Conservation (phyloP, 805 yeast species). For the Myxozyma udenii region DNA sequence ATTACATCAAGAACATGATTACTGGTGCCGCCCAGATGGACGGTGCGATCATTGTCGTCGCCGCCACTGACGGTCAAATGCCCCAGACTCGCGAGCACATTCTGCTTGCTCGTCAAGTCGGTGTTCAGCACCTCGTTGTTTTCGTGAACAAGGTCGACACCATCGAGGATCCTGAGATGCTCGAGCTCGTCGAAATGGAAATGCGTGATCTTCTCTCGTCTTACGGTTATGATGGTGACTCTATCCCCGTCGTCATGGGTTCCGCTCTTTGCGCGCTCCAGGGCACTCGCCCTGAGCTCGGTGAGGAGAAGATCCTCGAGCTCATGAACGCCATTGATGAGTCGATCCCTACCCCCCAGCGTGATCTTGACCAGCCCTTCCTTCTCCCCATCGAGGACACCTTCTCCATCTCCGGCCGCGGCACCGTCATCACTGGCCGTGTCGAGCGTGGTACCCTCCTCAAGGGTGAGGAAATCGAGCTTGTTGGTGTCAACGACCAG, state of each 20-base stretch:
- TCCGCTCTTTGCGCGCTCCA: constrained; percentile 97
- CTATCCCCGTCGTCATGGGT: constrained; percentile 97
- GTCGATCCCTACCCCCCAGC: constrained; percentile 90
- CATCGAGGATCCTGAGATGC: constrained; percentile 97
- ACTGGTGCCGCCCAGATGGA: constrained; percentile 99
- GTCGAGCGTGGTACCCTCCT: constrained; percentile 96
- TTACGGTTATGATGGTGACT: constrained; percentile 97
- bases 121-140: constrained; percentile 95
- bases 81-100: constrained; percentile 99
- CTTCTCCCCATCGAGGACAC: constrained; percentile 96
- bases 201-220: constrained; percentile 92
- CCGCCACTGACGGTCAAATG: constrained; percentile 99
- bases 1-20: constrained; percentile 97
- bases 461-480: constrained; percentile 98
- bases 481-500: constrained; percentile 84
- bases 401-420: constrained; percentile 98
- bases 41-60: constrained; percentile 98
- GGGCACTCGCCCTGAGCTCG: constrained; percentile 83
- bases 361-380: constrained; percentile 96
- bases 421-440: constrained; percentile 98
- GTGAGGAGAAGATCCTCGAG: constrained; percentile 73
- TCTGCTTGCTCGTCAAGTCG: constrained; percentile 98
- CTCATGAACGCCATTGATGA: constrained; percentile 90
- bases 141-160: constrained; percentile 98
- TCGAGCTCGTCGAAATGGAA: constrained; percentile 99